phyloP scores from a whole-genome alignment of 2,329 filamentous ascomycete species.

The Botrytis fabae region DNA sequence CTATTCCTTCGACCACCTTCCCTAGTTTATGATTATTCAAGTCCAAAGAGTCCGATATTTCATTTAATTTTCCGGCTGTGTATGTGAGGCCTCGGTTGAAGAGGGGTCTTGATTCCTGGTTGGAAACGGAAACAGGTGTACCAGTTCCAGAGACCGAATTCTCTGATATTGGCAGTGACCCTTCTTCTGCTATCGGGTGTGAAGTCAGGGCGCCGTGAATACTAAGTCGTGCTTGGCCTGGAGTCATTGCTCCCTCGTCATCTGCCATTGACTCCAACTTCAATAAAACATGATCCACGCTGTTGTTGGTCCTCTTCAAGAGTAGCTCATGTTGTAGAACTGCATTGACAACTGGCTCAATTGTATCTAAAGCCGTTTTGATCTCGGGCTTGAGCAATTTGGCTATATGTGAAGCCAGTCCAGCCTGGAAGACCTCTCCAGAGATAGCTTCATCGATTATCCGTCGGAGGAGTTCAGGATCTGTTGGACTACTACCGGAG shows the following conservation, averaged over 20 bases:
- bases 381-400: constrained; percentile 39
- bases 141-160: not conserved
- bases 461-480: constrained; percentile 34
- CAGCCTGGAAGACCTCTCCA: constrained; percentile 37
- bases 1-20: constrained; percentile 30
- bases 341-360: constrained; percentile 40
- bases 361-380: constrained; percentile 39
- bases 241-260: not conserved
- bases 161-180: not conserved
- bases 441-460: constrained; percentile 38
- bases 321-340: constrained; percentile 40
- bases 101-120: not conserved
- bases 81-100: constrained; percentile 25
- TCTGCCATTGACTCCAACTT: constrained; percentile 33
- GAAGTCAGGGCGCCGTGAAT: constrained; percentile 1
- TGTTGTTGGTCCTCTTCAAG: constrained; percentile 38
- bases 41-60: constrained; percentile 34
- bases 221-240: not conserved
- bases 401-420: constrained; percentile 39
- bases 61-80: constrained; percentile 32
- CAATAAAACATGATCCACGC: constrained; percentile 38
- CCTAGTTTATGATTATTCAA: constrained; percentile 32
- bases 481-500: constrained; percentile 25
- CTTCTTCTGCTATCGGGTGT: constrained; percentile 2
- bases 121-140: not conserved